A percentile compares a stretch with the other conserved stretches of the same genome.
Conservation (phyloP, 176 grass and related monocot genomes). For the Alloteropsis semialata region DNA sequence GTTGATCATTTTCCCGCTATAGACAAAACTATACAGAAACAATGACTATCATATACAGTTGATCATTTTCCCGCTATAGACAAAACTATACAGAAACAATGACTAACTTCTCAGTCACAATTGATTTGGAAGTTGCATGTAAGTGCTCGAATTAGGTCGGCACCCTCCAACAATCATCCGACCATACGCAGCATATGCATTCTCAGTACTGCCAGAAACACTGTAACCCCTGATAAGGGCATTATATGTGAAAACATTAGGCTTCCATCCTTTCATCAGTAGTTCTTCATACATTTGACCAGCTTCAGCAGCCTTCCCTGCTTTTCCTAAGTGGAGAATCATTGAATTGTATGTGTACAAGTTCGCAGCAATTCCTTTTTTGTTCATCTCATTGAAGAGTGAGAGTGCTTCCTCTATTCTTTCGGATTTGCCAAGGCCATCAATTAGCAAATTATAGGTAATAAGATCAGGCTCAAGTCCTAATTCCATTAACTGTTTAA, state of each 20-base stretch:
- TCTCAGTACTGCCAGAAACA: constrained; percentile 54
- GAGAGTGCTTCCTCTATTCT: constrained; percentile 62
- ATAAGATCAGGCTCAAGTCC: constrained; percentile 83
- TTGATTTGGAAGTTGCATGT: constrained; percentile 82
- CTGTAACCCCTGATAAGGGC: constrained; percentile 82
- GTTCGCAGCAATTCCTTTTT: constrained; percentile 69
- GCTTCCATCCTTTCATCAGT: constrained; percentile 67
- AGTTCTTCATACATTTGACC: constrained; percentile 82
- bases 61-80: constrained; percentile 17
- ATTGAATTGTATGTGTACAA: constrained; percentile 91
- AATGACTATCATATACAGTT: constrained; percentile 36
- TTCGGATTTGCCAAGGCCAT: constrained; percentile 72
- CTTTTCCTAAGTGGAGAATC: constrained; percentile 83
- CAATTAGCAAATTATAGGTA: constrained; percentile 85
- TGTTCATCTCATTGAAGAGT: constrained; percentile 75
- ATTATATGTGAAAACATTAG: constrained; percentile 93
- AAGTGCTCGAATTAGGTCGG: constrained; percentile 74
- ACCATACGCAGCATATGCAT: constrained; percentile 72
- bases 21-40: constrained; percentile 39
- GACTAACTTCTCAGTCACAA: constrained; percentile 31
- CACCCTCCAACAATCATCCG: constrained; percentile 79
- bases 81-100: constrained; percentile 40
- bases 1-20: constrained; percentile 23
- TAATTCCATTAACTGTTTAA: constrained; percentile 46
- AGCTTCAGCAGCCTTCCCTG: constrained; percentile 68